phyloP scores from a whole-genome alignment of 225 moss, liverwort and hornwort species.

The Physcomitrellopsis africana region DNA sequence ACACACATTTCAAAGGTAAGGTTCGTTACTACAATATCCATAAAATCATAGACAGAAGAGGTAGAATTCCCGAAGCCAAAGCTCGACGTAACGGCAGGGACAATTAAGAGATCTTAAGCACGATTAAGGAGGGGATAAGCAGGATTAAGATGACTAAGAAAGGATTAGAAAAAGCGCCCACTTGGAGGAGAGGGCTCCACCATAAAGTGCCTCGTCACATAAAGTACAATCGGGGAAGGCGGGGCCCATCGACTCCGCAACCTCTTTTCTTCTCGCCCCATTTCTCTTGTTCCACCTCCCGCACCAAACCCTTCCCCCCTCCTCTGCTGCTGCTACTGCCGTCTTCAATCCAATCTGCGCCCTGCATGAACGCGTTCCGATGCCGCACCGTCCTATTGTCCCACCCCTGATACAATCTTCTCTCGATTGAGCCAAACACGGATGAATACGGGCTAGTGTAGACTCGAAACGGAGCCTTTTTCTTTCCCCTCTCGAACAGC shows the following conservation, averaged over 20 bases:
- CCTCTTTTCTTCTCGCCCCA: neutral
- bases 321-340: neutral
- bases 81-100: too few species aligned
- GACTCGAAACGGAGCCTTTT: neutral
- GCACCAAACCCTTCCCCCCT: conserved; percentile 7
- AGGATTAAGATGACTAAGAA: too few species aligned
- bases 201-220: neutral
- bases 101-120: too few species aligned
- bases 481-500: too few species aligned
- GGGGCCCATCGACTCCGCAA: neutral
- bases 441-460: conserved; percentile 1
- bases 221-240: neutral
- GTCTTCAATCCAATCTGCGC: conserved; percentile 10
- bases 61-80: too few species aligned
- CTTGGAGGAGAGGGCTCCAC: neutral
- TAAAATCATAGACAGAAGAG: too few species aligned
- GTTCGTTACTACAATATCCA: too few species aligned
- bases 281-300: neutral
- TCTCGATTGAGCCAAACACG: neutral
- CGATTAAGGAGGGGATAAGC: too few species aligned
- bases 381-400: neutral
- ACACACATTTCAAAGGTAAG: too few species aligned
- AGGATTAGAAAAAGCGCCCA: neutral
- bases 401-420: neutral
- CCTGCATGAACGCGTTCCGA: neutral